Evolutionary conservation across 208 protist genomes (phyloP), one percentile per base, ranked within the genome.

Genomic region (Wallacemonas rigidus): DNA sequence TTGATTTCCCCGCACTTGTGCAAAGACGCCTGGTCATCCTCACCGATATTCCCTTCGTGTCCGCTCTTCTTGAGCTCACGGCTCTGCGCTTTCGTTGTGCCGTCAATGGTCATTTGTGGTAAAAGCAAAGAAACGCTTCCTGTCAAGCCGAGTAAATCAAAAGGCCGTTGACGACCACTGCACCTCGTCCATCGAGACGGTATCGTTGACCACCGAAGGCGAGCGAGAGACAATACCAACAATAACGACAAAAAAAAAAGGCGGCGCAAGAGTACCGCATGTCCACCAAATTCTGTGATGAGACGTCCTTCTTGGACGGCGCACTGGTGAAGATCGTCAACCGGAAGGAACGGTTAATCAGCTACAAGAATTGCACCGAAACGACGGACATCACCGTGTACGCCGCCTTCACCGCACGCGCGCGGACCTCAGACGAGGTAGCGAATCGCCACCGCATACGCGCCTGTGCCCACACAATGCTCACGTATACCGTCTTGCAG

Each of bases 311-410:
- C 40, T 17, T 65, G 60, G 60, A 51, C 26, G 60, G 60, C 8
- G 3, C 3, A 38, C 43, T 65, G 8, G 60, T 65, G 9, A 65
- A 65, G 43, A 65, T 65, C 12, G 40, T 65, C 11, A 65, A 65
- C n/a, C 38, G 17, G 7, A 65, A 65, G 60, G 41, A 44, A 6
- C 60, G 60, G 12, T 4, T 65, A 14, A 14, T 65, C 41, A 65
- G 60, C 60, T 65, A 65, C 60, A 45, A 36, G 15, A 65, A 65
- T 17, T 65, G 60, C 43, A 65, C 60, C 40, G 17, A 45, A 12
- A 41, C 44, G 41, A 41, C 12, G 4, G 6, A 51, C 60, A 65
- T 65, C 41, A 65, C 41, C 3, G 40, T 65, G 0, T 26, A 26
- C 60, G 60, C 60, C 12, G 4, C 12, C 15, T 65, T 53, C 60